Percentiles rank a stretch among this genome's conserved stretches.
Evolutionary conservation across 108 stramenopile genomes (phyloP).

Genomic region (Pseudonitzschia multiseries): DNA sequence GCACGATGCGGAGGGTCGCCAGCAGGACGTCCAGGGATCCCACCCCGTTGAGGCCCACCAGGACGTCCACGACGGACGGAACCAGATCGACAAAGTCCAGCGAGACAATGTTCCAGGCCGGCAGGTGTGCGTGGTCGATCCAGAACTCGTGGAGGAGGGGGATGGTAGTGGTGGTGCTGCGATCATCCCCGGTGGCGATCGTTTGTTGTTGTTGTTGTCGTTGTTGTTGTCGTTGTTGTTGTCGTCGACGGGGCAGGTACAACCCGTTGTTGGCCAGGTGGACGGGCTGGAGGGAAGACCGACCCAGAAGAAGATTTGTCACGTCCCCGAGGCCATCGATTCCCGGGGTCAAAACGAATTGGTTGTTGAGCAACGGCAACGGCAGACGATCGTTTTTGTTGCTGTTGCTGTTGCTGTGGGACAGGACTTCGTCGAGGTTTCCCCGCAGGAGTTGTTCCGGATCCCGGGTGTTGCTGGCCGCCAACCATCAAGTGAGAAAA

Average conservation of each 20-base stretch:
- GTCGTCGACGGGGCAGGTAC: background rate
- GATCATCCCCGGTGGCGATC: too few species aligned
- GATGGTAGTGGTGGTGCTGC: background rate
- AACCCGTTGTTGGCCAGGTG: background rate
- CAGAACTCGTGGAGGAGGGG: background rate
- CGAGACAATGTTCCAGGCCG: background rate
- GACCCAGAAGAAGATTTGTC: background rate
- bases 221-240: too few species aligned
- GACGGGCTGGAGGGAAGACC: slow-evolving; percentile 1
- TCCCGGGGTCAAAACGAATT: background rate
- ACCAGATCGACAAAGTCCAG: slow-evolving; percentile 2
- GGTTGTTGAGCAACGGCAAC: background rate
- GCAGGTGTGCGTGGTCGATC: background rate
- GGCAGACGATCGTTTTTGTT: too few species aligned
- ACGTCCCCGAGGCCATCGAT: background rate
- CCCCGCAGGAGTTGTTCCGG: background rate
- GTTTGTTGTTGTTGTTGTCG: too few species aligned
- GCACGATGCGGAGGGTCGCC: background rate
- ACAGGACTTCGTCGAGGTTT: background rate
- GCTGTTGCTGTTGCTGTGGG: background rate
- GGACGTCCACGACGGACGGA: background rate
- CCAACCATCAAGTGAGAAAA: background rate
- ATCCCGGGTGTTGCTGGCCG: background rate
- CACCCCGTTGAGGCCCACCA: background rate
- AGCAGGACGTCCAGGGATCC: background rate